Evolutionary conservation across 2,329 filamentous ascomycete genomes (phyloP).

Genomic region (Aureobasidium sp.): DNA sequence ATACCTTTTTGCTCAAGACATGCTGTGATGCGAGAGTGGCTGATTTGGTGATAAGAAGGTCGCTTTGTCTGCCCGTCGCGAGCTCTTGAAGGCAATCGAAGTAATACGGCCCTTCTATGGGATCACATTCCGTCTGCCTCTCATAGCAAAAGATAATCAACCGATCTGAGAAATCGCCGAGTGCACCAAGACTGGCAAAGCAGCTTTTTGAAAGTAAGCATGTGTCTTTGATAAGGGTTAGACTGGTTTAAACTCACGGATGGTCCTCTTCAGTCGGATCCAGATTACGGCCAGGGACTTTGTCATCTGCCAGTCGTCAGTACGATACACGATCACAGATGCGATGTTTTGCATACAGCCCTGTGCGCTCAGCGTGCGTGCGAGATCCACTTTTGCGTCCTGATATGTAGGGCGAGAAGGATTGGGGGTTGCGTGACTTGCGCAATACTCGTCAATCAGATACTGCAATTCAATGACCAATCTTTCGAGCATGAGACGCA

Average conservation of each 20-base stretch:
- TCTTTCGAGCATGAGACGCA: slow-evolving; percentile 49
- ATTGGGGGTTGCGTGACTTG: slow-evolving; percentile 19
- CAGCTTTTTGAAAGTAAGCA: slow-evolving; percentile 30
- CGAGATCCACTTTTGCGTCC: slow-evolving; percentile 28
- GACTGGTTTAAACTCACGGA: slow-evolving; percentile 27
- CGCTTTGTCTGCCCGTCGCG: slow-evolving; percentile 48
- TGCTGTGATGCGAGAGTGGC: slow-evolving; percentile 53
- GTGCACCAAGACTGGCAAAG: slow-evolving; percentile 57
- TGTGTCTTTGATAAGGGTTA: background rate
- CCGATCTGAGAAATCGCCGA: slow-evolving; percentile 55
- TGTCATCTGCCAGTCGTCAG: slow-evolving; percentile 8
- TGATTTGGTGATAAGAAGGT: slow-evolving; percentile 52
- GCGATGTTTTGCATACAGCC: slow-evolving; percentile 25
- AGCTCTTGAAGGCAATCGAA: slow-evolving; percentile 59
- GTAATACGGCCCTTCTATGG: slow-evolving; percentile 51
- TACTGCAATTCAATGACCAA: slow-evolving; percentile 51
- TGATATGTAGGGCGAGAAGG: slow-evolving; percentile 26
- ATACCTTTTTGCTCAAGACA: slow-evolving; percentile 41
- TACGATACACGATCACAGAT: background rate
- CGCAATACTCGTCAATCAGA: slow-evolving; percentile 38
- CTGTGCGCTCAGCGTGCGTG: slow-evolving; percentile 28
- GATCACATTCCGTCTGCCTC: slow-evolving; percentile 52
- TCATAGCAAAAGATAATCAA: slow-evolving; percentile 58
- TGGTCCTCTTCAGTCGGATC: slow-evolving; percentile 26
- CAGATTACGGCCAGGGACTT: slow-evolving; percentile 6